Base-by-base conservation (phyloP, 2,329 filamentous ascomycete genomes). In the Arthrobotrys megalospora region DNA sequence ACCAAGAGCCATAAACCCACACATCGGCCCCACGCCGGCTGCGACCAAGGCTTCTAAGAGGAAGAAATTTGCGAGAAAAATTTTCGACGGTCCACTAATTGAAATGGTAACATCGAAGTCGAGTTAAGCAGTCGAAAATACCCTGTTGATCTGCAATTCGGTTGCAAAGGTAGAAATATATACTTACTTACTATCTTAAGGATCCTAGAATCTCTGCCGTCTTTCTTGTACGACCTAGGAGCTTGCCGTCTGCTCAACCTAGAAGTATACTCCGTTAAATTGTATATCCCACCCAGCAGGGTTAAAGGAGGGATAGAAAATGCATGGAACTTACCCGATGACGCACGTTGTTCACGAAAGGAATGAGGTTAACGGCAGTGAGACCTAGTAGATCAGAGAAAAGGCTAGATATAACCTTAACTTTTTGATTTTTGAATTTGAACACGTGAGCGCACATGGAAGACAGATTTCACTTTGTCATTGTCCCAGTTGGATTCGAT, bases 1-100 rank as follows among this genome's bases (percentile, higher is more conserved):
- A 36, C 63, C 16, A 50, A 53, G 43, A 75, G 45, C 53, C 52
- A 16, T 32, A 48, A 38, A 43, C 52, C 28, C 34, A 47, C 50
- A 19, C 38, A 36, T 68, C 45, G 55, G 55, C 55, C 41, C 55
- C 68, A 55, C 68, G 41, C 58, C 36, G n/a, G 38, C 53, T 38
- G 48, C 28, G 53, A 64, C 60, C 60, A 38, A 43, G 28, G 58
- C 41, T 43, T 38, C 2, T 63, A 5, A 45, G 34, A 48, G 21
- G 16, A 24, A 60, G 55, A 60, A 60, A 58, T 38, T 53, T 60
- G 55, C 36, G 55, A 41, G 34, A 41, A 32, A 21, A 43, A 21
- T 21, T 36, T 43, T 60, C 8, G 38, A 47, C n/a, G 12, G 34
- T 12, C 38, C 6, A n/a, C 21, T 21, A 36, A 34, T 21, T 36